Evolutionary conservation across 805 yeast species (phyloP).

Genomic region (Helenozyma rhizophorensis): DNA sequence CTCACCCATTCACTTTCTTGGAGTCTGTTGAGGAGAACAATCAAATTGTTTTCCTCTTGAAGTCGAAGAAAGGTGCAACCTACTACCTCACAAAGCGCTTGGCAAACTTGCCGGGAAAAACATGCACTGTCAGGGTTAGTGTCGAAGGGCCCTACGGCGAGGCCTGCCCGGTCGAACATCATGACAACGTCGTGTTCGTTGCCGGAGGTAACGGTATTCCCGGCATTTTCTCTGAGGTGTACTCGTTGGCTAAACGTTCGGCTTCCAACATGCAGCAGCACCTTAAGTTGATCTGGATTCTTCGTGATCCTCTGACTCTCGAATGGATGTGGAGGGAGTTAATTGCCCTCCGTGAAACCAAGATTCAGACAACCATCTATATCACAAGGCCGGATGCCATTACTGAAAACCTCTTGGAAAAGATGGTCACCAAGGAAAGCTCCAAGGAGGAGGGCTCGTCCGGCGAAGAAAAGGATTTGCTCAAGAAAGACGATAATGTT

Average conservation of each 20-base stretch:
- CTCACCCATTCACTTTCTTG: slow-evolving; percentile 39
- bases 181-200: slow-evolving; percentile 51
- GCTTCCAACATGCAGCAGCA: slow-evolving; percentile 11
- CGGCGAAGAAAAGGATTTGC: slow-evolving; percentile 5
- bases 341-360: slow-evolving; percentile 5
- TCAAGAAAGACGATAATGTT: slow-evolving; percentile 1
- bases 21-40: slow-evolving; percentile 14
- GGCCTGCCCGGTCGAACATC: slow-evolving; percentile 43
- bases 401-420: slow-evolving; percentile 4
- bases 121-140: slow-evolving; percentile 27
- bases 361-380: slow-evolving; percentile 11
- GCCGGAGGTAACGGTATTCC: slow-evolving; percentile 81
- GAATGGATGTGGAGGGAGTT: slow-evolving; percentile 14
- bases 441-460: slow-evolving; percentile 3
- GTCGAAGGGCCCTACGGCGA: slow-evolving; percentile 74
- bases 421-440: slow-evolving; percentile 4
- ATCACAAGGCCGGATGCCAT: slow-evolving; percentile 11
- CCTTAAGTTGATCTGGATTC: slow-evolving; percentile 14
- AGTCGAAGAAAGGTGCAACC: slow-evolving; percentile 37
- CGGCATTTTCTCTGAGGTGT: slow-evolving; percentile 44
- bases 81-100: slow-evolving; percentile 27
- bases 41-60: slow-evolving; percentile 29
- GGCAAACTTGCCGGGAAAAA: slow-evolving; percentile 25
- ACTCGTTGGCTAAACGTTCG: slow-evolving; percentile 23
- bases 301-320: slow-evolving; percentile 11